Evolutionary conservation across 371 early-diverging fungal genomes (phyloP), one percentile per base, ranked within the genome.

Genomic region (Mucor saturninus): DNA sequence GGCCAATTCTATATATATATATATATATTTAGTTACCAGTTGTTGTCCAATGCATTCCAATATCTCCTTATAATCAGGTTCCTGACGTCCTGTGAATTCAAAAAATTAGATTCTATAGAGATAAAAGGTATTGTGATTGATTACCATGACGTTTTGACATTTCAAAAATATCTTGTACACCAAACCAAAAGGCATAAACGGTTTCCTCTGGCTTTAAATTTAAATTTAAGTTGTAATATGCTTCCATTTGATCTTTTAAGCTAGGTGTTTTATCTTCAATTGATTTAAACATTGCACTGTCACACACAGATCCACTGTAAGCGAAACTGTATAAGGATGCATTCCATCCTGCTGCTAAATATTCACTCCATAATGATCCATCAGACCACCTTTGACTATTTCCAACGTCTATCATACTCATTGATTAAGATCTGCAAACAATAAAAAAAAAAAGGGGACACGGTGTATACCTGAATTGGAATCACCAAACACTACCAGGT

Each of bases 161-260:
- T 39, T 55, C 56, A 58, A 46, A 32, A 2, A 62, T 59, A 54
- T 79, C 83, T 46, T 75, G 76, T 46, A 72, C 52, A 8, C 83
- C 83, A 37, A 79, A 65, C 77, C 78, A 82, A 29, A 82, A 59
- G 15, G 76, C 83, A 71, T 72, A 82, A 15, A 79, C 74, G 11
- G 83, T 82, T 49, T 82, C 78, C 15, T 63, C 63, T 4, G 78
- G 59, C 13, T 74, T 64, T 46, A 75, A 46, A 39, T 71, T 53
- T 30, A 82, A 45, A 1, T 59, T 53, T 5, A 72, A 70, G 14
- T 62, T 49, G 50, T 82, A 77, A 49, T 71, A 82, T 4, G 64
- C 63, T 54, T 77, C 79, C 5, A 82, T 45, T 62, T 82, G 82
- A 56, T 82, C 82, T 50, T 62, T 69, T 6, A 81, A 54, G 49